Percentiles rank a stretch among this genome's conserved stretches.
phyloP scores from a whole-genome alignment of 2,329 filamentous ascomycete genomes.

The Arthrobotrys conoides region DNA sequence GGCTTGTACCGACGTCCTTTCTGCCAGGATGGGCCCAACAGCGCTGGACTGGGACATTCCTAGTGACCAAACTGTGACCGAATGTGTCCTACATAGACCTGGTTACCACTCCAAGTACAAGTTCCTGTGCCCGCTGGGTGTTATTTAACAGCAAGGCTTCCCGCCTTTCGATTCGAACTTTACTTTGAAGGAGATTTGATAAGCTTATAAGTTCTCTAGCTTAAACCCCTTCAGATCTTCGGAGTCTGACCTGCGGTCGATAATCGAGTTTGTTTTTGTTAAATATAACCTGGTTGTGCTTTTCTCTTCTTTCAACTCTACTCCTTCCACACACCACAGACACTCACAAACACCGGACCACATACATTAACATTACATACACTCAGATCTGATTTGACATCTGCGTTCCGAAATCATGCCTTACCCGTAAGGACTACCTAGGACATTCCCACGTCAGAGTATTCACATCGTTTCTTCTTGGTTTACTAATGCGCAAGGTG shows the following conservation, averaged over 20 bases:
- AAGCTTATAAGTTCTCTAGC: not conserved
- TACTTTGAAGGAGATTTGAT: not conserved
- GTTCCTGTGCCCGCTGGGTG: not conserved
- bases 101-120: not conserved
- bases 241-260: not conserved
- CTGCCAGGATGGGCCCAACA: constrained; percentile 4
- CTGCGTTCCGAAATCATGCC: constrained; percentile 23
- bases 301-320: not conserved
- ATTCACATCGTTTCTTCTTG: not conserved
- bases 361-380: not conserved
- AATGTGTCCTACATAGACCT: constrained; percentile 17
- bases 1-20: not conserved
- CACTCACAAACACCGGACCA: no score
- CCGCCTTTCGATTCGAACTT: constrained; percentile 4
- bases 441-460: not conserved
- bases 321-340: no score
- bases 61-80: constrained; percentile 41
- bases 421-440: constrained; percentile 40
- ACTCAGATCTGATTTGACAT: not conserved
- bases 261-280: not conserved
- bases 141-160: constrained; percentile 34
- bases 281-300: not conserved
- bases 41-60: constrained; percentile 35
- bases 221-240: constrained; percentile 1
- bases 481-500: no score